phyloP scores from a whole-genome alignment of 495 filamentous ascomycete species.

The Cercophora samala region DNA sequence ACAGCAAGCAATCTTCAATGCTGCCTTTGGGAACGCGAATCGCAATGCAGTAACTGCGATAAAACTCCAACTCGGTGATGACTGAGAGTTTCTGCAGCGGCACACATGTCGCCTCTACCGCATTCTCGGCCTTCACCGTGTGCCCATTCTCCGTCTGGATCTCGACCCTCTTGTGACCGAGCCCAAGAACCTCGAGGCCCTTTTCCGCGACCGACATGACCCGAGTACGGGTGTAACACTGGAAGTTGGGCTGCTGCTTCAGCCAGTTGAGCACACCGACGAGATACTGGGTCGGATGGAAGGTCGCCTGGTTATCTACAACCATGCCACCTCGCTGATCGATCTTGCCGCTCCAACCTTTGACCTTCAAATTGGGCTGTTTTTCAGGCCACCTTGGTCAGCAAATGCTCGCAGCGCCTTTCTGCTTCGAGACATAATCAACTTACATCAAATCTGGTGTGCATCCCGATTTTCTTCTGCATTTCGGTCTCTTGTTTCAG shows the following conservation, averaged over 20 bases:
- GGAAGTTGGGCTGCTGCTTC: constrained; percentile 48
- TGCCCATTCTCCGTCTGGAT: constrained; percentile 47
- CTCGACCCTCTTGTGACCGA: constrained; percentile 39
- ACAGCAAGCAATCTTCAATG: constrained; percentile 53
- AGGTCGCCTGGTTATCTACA: constrained; percentile 51
- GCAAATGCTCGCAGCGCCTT: not conserved
- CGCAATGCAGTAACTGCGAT: constrained; percentile 57
- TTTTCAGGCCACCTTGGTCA: not conserved
- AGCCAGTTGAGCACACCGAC: constrained; percentile 51
- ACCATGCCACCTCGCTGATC: constrained; percentile 52
- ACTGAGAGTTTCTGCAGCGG: constrained; percentile 55
- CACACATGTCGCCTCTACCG: constrained; percentile 54
- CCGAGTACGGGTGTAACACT: constrained; percentile 52
- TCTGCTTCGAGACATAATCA: not conserved
- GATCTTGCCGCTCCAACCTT: constrained; percentile 46
- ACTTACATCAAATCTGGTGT: constrained; percentile 39
- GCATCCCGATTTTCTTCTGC: constrained; percentile 42
- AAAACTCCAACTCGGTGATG: constrained; percentile 49
- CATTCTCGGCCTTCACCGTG: constrained; percentile 46
- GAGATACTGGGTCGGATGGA: constrained; percentile 57
- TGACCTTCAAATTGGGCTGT: constrained; percentile 34
- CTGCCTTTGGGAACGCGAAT: constrained; percentile 50
- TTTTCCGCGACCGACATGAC: constrained; percentile 48
- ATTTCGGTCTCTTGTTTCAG: constrained; percentile 42
- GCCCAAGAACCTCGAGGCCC: constrained; percentile 35